A percentile compares a stretch with the other conserved stretches of the same genome.
phyloP scores from a whole-genome alignment of 768 basidiomycete species.

The Xerocomellus intermedius region DNA sequence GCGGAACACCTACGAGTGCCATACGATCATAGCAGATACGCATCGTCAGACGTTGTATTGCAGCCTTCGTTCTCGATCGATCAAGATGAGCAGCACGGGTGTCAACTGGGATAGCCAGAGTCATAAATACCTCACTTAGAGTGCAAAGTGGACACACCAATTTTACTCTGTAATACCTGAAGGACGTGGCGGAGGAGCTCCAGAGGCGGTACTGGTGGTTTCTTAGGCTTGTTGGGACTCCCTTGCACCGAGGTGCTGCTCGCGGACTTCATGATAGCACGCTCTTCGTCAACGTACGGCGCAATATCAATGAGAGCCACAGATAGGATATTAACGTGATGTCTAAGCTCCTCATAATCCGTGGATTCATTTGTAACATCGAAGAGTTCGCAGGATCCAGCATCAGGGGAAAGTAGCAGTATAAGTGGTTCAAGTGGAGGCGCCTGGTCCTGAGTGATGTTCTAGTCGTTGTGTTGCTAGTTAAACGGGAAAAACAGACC shows the following conservation, averaged over 20 bases:
- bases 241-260: slow-evolving; percentile 13
- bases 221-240: slow-evolving; percentile 30
- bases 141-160: slow-evolving; percentile 43
- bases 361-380: slow-evolving; percentile 51
- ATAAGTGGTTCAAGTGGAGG: slow-evolving; percentile 54
- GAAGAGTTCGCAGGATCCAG: slow-evolving; percentile 46
- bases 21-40: slow-evolving; percentile 61
- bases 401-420: slow-evolving; percentile 46
- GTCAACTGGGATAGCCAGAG: slow-evolving; percentile 46
- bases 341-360: slow-evolving; percentile 60
- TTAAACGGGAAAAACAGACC: slow-evolving; percentile 15
- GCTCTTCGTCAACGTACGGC: slow-evolving; percentile 54
- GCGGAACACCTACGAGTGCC: slow-evolving; percentile 27
- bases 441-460: slow-evolving; percentile 38
- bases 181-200: slow-evolving; percentile 48
- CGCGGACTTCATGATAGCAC: slow-evolving; percentile 7
- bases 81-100: slow-evolving; percentile 74
- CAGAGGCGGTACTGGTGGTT: slow-evolving; percentile 40
- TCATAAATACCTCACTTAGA: not conserved
- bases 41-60: slow-evolving; percentile 61
- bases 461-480: not conserved
- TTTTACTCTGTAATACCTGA: slow-evolving; percentile 55
- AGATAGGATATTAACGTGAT: slow-evolving; percentile 55
- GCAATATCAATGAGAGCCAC: slow-evolving; percentile 58
- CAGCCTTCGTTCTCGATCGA: slow-evolving; percentile 70